Percentiles rank a stretch among this genome's conserved stretches.
phyloP scores from a whole-genome alignment of 169 alveolate species.

The Cryptosporidium bovis region DNA sequence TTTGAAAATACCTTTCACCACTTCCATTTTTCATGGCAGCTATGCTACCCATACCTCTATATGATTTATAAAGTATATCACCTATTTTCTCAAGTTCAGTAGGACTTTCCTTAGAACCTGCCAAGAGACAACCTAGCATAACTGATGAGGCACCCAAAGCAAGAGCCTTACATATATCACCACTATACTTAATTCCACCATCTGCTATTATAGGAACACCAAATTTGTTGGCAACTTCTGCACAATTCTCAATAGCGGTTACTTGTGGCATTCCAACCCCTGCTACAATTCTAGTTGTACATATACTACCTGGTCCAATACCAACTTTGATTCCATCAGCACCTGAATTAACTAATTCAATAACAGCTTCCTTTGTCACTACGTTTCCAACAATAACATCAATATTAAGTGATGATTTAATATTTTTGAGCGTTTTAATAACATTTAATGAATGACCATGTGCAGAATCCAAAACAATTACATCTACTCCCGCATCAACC shows the following conservation, averaged over 20 bases:
- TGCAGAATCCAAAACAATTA: constrained; percentile 91
- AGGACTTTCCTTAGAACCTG: too few relatives aligned
- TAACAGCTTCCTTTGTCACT: constrained; percentile 91
- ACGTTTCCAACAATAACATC: constrained; percentile 94
- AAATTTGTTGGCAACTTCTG: constrained; percentile 58
- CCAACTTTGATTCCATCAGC: constrained; percentile 91
- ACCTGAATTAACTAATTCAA: constrained; percentile 86
- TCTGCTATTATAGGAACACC: constrained; percentile 53
- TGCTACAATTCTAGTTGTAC: constrained; percentile 90
- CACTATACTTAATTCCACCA: too few relatives aligned
- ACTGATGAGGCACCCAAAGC: too few relatives aligned
- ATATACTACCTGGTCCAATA: constrained; percentile 96
- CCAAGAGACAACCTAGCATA: too few relatives aligned
- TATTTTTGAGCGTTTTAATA: constrained; percentile 87
- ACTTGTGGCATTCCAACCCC: constrained; percentile 77
- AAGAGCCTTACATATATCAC: too few relatives aligned
- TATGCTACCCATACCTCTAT: constrained; percentile 91
- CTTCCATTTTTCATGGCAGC: constrained; percentile 84
- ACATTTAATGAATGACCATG: constrained; percentile 93
- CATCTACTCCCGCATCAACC: constrained; percentile 83
- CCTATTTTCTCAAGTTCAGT: constrained; percentile 85
- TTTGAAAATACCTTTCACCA: constrained; percentile 77
- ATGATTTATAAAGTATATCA: constrained; percentile 86
- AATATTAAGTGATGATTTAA: constrained; percentile 86
- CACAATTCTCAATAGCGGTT: constrained; percentile 71